Base-by-base conservation (phyloP, 768 basidiomycete species). In the Cystobasidium tubakii region DNA sequence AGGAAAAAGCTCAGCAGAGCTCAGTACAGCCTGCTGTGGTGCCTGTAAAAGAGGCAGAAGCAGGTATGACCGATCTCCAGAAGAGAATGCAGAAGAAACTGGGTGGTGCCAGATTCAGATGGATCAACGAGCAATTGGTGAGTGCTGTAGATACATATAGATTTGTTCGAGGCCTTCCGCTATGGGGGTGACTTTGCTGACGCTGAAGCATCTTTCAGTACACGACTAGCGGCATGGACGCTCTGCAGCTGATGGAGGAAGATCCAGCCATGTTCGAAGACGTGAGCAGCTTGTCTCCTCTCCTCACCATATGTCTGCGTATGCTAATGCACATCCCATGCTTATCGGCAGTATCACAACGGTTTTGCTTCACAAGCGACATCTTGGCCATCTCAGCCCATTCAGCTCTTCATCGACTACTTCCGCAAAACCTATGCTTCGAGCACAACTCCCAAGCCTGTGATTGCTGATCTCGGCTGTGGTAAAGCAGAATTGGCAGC, bases 401-500 rank as follows among this genome's bases (percentile, higher is more conserved):
- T 95, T n/a, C 84, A 89, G 34, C 85, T 90, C 80, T 92, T 93
- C 81, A 86, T 89, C 66, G 83, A 85, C 1, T 77, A 81, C 19
- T 84, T 86, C 87, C 27, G 19, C 25, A 60, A 27, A 23, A 27
- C 33, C 4, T 60, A 60, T 21, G 13, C 44, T 23, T 67, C 69
- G 3, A 63, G 7, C 15, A 23, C 70, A 0, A 81, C 85, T 1
- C 89, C 88, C 13, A 60, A 60, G 79, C 87, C 89, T 0, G 84
- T 97, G 77, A 87, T 99, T 63, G 93, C 87, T 39, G 96, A 99
- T 82, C 84, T 99, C 39, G 96, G 96, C 13, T 97, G 93, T 77
- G 96, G 96, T 29, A 94, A 97, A 80, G 96, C 93, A 27, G 86
- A 88, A 7, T 84, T 99, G 33, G 93, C 94, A 0, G 87, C 85